These are phyloP conservation scores for Acanthamoeba divionensis DNA, from an alignment of 208 protist species.

Conservation along the genomic window DNA sequence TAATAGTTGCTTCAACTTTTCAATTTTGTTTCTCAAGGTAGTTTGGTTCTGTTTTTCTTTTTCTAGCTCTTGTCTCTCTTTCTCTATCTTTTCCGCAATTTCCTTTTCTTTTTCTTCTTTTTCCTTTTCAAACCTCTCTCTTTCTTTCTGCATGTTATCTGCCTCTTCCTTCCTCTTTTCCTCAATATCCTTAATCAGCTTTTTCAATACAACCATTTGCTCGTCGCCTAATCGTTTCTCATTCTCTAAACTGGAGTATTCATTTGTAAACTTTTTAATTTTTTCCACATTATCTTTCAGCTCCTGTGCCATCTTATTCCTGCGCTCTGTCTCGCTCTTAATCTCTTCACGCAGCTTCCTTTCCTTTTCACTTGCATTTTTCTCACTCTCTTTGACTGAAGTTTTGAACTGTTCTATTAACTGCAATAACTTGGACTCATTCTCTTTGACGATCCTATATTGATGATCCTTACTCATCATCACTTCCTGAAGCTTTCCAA, in stretches of 20 bases:
- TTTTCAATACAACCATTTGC: slow-evolving; percentile 17
- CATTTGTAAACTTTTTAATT: neutral
- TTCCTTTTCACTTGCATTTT: neutral
- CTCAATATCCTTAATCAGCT: slow-evolving; percentile 24
- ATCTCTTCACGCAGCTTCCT: slow-evolving; percentile 36
- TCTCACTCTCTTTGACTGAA: slow-evolving; percentile 20
- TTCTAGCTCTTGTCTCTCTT: too few species aligned
- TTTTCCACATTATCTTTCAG: slow-evolving; percentile 3
- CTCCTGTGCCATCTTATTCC: neutral
- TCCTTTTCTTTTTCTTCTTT: too few species aligned
- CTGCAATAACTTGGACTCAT: slow-evolving; percentile 6
- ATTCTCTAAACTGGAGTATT: neutral
- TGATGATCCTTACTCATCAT: slow-evolving; percentile 42
- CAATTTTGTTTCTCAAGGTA: neutral
- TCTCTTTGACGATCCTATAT: slow-evolving; percentile 30
- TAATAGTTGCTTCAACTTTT: slow-evolving; percentile 12
- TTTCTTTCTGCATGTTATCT: neutral
- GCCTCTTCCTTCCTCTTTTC: neutral
- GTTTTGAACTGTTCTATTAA: slow-evolving; percentile 37
- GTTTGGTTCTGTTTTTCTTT: neutral
- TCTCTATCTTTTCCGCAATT: too few species aligned
- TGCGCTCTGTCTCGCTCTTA: neutral
- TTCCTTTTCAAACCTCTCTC: too few species aligned
- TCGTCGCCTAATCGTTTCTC: neutral
- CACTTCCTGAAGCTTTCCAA: slow-evolving; percentile 14